Evolutionary conservation across 1,139 yeast species (phyloP).

Genomic region (Hyphopichia pseudoburtonii): DNA sequence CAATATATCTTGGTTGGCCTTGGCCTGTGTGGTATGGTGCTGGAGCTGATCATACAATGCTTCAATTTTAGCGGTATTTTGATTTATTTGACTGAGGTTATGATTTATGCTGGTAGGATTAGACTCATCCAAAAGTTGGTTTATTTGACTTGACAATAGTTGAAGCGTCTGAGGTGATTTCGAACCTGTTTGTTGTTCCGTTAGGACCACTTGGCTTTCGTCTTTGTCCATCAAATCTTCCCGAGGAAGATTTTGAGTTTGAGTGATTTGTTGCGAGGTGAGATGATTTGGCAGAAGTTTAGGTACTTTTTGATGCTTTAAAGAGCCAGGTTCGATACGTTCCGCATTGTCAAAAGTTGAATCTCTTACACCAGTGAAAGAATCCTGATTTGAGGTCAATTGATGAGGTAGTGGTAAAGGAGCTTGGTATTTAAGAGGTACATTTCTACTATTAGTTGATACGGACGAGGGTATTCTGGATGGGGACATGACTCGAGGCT

Average conservation of each 20-base stretch:
- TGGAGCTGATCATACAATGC: conserved; percentile 33
- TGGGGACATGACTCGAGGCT: no score
- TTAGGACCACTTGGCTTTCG: not conserved
- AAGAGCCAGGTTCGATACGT: no score
- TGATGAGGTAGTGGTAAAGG: conserved; percentile 36
- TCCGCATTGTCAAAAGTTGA: no score
- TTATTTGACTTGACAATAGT: conserved; percentile 23
- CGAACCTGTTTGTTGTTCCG: not conserved
- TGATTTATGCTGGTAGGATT: conserved; percentile 10
- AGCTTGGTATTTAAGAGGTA: conserved; percentile 32
- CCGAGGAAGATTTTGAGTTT: no score
- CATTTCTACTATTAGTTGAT: no score
- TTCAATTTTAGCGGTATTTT: conserved; percentile 22
- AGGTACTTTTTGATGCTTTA: no score
- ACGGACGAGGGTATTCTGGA: no score
- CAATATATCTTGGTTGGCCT: conserved; percentile 34
- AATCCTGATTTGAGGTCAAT: no score
- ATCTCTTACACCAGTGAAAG: no score
- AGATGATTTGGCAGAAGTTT: no score
- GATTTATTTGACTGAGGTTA: conserved; percentile 16
- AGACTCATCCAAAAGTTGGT: conserved; percentile 14
- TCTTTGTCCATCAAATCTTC: conserved; percentile 19
- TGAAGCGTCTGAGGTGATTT: conserved; percentile 4
- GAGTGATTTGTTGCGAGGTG: no score
- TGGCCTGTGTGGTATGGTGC: conserved; percentile 41